phyloP scores from a whole-genome alignment of 805 yeast genomes.

The Metschnikowia borealis region DNA sequence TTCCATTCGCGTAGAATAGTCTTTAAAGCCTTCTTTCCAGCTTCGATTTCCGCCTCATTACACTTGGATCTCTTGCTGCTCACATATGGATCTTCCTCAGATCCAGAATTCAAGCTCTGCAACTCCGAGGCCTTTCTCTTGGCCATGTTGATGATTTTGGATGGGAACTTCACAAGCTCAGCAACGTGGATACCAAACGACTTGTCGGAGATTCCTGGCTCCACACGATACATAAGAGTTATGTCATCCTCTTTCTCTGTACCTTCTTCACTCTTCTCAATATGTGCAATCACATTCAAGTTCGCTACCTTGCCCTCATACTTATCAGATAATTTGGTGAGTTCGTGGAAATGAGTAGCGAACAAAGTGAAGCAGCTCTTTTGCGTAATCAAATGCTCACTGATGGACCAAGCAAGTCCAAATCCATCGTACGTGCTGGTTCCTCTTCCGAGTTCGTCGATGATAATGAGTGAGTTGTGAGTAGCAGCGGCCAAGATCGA shows the following conservation, averaged over 20 bases:
- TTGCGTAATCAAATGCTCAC: constrained; percentile 72
- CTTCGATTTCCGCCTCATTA: constrained; percentile 45
- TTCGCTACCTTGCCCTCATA: constrained; percentile 61
- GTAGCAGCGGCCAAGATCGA: constrained; percentile 80
- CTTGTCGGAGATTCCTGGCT: constrained; percentile 91
- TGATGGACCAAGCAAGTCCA: constrained; percentile 96
- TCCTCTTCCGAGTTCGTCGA: constrained; percentile 96
- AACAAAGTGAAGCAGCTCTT: constrained; percentile 78
- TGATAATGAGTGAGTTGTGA: constrained; percentile 71
- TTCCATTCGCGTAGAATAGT: constrained; percentile 55
- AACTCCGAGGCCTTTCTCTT: constrained; percentile 88
- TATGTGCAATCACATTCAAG: constrained; percentile 90
- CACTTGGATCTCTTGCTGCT: constrained; percentile 51
- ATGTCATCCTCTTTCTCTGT: constrained; percentile 54
- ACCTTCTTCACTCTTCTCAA: constrained; percentile 45
- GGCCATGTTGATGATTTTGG: constrained; percentile 89
- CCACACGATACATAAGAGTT: constrained; percentile 89
- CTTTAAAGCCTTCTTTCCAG: constrained; percentile 51
- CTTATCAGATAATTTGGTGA: constrained; percentile 71
- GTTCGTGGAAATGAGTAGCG: constrained; percentile 97
- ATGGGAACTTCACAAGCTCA: constrained; percentile 89
- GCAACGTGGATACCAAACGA: constrained; percentile 98
- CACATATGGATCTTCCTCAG: constrained; percentile 36
- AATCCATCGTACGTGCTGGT: constrained; percentile 90
- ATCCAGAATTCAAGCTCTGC: constrained; percentile 48